Percentiles rank a stretch among this genome's conserved stretches.
These are phyloP conservation scores for Talaromyces verruculosus DNA, from an alignment of 2,329 filamentous ascomycete genomes.

Conservation along the genomic window DNA sequence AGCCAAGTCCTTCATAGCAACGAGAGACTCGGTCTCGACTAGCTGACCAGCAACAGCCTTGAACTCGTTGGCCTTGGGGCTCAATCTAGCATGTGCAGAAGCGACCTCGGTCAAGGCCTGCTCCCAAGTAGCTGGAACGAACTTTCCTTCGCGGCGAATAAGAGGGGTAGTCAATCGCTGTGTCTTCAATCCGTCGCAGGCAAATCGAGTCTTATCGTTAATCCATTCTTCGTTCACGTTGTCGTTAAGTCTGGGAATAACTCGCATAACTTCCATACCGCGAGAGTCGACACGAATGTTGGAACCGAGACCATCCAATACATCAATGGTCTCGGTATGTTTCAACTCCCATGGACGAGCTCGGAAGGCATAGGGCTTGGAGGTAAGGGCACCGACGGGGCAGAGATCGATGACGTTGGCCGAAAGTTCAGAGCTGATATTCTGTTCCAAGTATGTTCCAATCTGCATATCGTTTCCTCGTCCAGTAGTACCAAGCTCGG, in stretches of 20 bases:
- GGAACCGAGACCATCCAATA: conserved; percentile 87
- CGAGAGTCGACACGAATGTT: conserved; percentile 92
- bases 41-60: conserved; percentile 91
- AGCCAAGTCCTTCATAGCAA: conserved; percentile 94
- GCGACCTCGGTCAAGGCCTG: conserved; percentile 87
- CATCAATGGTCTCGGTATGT: conserved; percentile 93
- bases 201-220: conserved; percentile 96
- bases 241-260: conserved; percentile 90
- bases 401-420: conserved; percentile 98
- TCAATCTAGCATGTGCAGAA: conserved; percentile 73
- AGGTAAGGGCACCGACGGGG: conserved; percentile 92
- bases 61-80: conserved; percentile 88
- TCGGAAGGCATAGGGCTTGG: conserved; percentile 96
- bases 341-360: conserved; percentile 96
- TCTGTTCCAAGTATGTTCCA: conserved; percentile 93
- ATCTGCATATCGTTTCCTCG: conserved; percentile 98
- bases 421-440: conserved; percentile 90
- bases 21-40: conserved; percentile 86
- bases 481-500: conserved; percentile 89
- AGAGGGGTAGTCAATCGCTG: conserved; percentile 92
- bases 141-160: conserved; percentile 83
- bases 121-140: conserved; percentile 92
- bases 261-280: conserved; percentile 92
- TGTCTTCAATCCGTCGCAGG: conserved; percentile 93
- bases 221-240: conserved; percentile 99